Conservation (phyloP, 331 rosid species). For the Stylosanthes scabra region DNA sequence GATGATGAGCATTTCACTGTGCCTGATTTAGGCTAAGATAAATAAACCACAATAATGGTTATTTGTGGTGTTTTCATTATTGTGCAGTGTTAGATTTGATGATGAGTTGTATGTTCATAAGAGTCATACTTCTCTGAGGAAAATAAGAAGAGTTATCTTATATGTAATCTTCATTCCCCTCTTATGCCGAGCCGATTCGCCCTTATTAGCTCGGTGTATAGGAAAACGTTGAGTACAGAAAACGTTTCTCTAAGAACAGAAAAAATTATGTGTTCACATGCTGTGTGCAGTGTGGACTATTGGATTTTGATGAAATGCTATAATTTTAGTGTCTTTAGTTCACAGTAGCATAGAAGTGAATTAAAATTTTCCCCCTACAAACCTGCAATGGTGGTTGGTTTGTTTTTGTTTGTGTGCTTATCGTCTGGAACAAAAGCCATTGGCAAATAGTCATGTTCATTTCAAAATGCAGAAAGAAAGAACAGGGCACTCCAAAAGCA, state of each 20-base stretch:
- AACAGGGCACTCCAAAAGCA: slow-evolving; percentile 99
- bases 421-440: background rate
- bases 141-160: background rate
- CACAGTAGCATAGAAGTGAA: slow-evolving; percentile 30
- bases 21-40: slow-evolving; percentile 85
- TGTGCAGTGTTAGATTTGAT: slow-evolving; percentile 7
- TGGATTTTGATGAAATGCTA: slow-evolving; percentile 15
- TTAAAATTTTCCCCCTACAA: slow-evolving; percentile 15
- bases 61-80: slow-evolving; percentile 1
- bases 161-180: too few relatives aligned
- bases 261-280: slow-evolving; percentile 30
- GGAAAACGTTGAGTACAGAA: too few relatives aligned
- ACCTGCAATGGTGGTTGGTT: background rate
- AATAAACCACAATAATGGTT: background rate
- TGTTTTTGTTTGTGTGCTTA: slow-evolving; percentile 5
- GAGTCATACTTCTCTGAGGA: slow-evolving; percentile 35
- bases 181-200: too few relatives aligned
- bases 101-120: slow-evolving; percentile 10
- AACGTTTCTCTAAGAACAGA: background rate
- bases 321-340: slow-evolving; percentile 33
- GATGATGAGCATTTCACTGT: slow-evolving; percentile 87
- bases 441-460: slow-evolving; percentile 49
- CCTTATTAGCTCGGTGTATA: too few relatives aligned
- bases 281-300: slow-evolving; percentile 28
- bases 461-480: slow-evolving; percentile 60